Evolutionary conservation across 2,329 filamentous ascomycete genomes (phyloP).

Genomic region (Penicillium sp.): DNA sequence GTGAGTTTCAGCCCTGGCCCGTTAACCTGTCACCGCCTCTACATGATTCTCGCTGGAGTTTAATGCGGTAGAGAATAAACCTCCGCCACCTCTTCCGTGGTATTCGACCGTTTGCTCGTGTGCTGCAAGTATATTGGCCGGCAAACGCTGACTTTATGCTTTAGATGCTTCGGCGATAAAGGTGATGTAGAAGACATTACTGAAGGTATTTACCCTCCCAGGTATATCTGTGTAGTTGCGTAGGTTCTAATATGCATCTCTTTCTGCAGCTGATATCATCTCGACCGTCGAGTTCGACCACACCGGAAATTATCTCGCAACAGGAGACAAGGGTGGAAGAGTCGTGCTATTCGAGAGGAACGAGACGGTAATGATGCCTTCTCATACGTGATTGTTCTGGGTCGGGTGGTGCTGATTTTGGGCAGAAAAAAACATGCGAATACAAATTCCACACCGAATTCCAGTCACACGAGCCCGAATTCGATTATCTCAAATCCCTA

Average conservation of each 20-base stretch:
- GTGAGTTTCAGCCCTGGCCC: slow-evolving; percentile 62
- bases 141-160: slow-evolving; percentile 10
- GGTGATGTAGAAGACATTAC: slow-evolving; percentile 99
- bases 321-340: slow-evolving; percentile 57
- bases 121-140: background rate
- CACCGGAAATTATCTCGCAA: slow-evolving; percentile 58
- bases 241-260: slow-evolving; percentile 5
- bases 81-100: background rate
- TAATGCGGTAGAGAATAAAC: background rate
- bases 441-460: slow-evolving; percentile 99
- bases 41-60: background rate
- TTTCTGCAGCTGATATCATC: slow-evolving; percentile 53
- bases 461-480: slow-evolving; percentile 98
- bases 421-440: slow-evolving; percentile 98
- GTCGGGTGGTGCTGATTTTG: slow-evolving; percentile 37
- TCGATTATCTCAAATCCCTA: slow-evolving; percentile 98
- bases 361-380: slow-evolving; percentile 71
- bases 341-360: slow-evolving; percentile 71
- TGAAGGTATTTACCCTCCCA: slow-evolving; percentile 67
- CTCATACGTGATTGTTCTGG: slow-evolving; percentile 11
- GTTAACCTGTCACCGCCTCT: background rate
- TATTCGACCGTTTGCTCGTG: background rate
- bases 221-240: no score
- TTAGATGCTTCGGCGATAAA: slow-evolving; percentile 99
- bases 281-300: slow-evolving; percentile 59